A percentile compares a stretch with the other conserved stretches of the same genome.
These are phyloP conservation scores for Alternaria brassicae DNA, from an alignment of 2,329 filamentous ascomycete genomes.

Conservation along the genomic window DNA sequence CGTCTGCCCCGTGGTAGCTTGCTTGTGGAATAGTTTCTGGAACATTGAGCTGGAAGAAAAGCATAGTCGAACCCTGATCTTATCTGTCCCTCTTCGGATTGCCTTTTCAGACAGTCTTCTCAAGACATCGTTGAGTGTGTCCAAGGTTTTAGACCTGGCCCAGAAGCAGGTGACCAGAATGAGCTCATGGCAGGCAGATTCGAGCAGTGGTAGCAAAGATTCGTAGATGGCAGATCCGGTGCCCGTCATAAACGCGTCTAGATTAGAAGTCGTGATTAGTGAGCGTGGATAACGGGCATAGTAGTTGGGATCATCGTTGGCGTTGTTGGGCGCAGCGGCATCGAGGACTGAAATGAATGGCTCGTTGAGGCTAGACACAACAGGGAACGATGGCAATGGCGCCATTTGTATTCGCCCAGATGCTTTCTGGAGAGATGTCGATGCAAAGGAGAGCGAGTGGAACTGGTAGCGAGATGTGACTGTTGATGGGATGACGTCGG, in stretches of 20 bases:
- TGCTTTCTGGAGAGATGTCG: neutral
- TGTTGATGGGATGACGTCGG: constrained; percentile 37
- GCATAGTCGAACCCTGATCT: constrained; percentile 72
- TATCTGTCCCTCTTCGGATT: constrained; percentile 39
- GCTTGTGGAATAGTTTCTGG: constrained; percentile 78
- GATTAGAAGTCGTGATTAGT: constrained; percentile 45
- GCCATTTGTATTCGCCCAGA: constrained; percentile 8
- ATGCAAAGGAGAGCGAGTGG: neutral
- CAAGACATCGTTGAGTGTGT: constrained; percentile 65
- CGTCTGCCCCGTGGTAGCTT: constrained; percentile 65
- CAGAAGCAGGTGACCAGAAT: constrained; percentile 85
- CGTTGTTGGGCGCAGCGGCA: constrained; percentile 28
- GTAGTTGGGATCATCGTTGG: constrained; percentile 50
- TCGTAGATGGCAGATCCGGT: constrained; percentile 55
- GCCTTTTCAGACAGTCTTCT: constrained; percentile 63
- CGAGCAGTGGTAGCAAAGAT: constrained; percentile 66
- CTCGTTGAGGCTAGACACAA: constrained; percentile 25
- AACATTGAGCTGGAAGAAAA: constrained; percentile 76
- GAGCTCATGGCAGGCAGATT: constrained; percentile 67
- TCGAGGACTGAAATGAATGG: constrained; percentile 41
- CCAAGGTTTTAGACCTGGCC: constrained; percentile 70
- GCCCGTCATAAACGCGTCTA: constrained; percentile 52
- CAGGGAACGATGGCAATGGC: constrained; percentile 2
- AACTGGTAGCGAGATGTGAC: neutral
- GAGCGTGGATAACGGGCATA: constrained; percentile 46